These are phyloP conservation scores for Periconia macrospinosa DNA, from an alignment of 2,329 filamentous ascomycete species.

Conservation along the genomic window DNA sequence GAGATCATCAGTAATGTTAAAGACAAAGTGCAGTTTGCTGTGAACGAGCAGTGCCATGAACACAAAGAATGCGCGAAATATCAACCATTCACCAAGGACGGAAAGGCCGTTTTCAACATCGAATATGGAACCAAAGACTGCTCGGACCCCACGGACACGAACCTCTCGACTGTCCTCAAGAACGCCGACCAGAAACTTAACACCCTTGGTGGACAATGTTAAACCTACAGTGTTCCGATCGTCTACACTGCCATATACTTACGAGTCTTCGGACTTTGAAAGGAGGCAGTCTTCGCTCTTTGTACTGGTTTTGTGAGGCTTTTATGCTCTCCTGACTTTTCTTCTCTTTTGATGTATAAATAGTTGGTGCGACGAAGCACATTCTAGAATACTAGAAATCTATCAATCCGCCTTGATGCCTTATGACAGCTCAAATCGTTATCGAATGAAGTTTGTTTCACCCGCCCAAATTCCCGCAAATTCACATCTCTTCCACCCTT, in stretches of 20 bases:
- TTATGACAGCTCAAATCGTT: no score
- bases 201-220: slow-evolving; percentile 7
- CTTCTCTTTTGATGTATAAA: no score
- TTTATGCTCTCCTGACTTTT: no score
- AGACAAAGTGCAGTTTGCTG: slow-evolving; percentile 61
- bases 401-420: no score
- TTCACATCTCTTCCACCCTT: slow-evolving; percentile 35
- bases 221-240: no score
- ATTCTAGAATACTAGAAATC: no score
- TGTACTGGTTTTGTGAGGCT: no score
- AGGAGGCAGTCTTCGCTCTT: no score
- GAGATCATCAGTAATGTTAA: slow-evolving; percentile 57
- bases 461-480: no score
- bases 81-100: slow-evolving; percentile 57
- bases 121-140: slow-evolving; percentile 59
- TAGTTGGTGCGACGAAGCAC: no score
- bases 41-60: slow-evolving; percentile 69
- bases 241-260: no score
- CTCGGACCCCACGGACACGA: slow-evolving; percentile 11
- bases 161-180: slow-evolving; percentile 19
- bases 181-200: slow-evolving; percentile 13
- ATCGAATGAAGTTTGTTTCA: neutral
- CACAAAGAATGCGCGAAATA: slow-evolving; percentile 55
- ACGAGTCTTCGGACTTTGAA: no score
- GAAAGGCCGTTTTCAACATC: slow-evolving; percentile 71